Evolutionary conservation across 2,329 filamentous ascomycete species (phyloP), one percentile per base, ranked within the genome.

Genomic region (Botryotinia calthae): DNA sequence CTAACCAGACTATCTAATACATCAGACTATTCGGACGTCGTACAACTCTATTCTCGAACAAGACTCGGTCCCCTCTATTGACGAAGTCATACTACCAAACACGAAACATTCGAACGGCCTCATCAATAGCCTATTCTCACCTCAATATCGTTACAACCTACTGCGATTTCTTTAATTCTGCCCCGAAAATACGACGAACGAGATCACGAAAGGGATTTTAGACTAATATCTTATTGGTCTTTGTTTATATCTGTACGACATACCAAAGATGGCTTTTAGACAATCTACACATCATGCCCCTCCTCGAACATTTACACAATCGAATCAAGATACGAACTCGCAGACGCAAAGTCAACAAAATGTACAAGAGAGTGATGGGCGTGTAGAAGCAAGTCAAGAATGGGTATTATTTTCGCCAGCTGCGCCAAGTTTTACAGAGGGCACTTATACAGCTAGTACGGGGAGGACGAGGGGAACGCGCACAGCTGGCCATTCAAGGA

Each of bases 391-490:
- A 76, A 91, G 93, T 20, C 92, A 96, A 82, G 95, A 97, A 87
- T 99, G 96, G 96, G 92, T 98, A 71, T 89, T 99, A 76, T 99
- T 99, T 85, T 93, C 94, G 12, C 93, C 93, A 2, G 86, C 87
- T 14, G 90, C 90, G 75, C 87, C 86, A 5, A 91, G 92, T 31
- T 87, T 87, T 18, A 90, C 90, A 8, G 90, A 91, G 75, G 87
- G 90, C 70, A 93, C 90, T 62, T 90, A 87, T 73, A 90, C 93
- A 54, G 89, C 90, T 64, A 88, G 81, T 81, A 93, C 82, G 79
- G 87, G 84, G 84, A 90, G 82, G 80, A 95, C 84, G 81, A 72
- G 62, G 9, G 48, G 48, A 42, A 95, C 84, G 76, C 91, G 80
- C 81, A 92, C 89, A 61, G 85, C 90, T 42, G 92, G 91, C 54